Percentiles rank a stretch among this genome's conserved stretches.
Conservation (phyloP, 345 rosid species). For the Erodium maritimum region DNA sequence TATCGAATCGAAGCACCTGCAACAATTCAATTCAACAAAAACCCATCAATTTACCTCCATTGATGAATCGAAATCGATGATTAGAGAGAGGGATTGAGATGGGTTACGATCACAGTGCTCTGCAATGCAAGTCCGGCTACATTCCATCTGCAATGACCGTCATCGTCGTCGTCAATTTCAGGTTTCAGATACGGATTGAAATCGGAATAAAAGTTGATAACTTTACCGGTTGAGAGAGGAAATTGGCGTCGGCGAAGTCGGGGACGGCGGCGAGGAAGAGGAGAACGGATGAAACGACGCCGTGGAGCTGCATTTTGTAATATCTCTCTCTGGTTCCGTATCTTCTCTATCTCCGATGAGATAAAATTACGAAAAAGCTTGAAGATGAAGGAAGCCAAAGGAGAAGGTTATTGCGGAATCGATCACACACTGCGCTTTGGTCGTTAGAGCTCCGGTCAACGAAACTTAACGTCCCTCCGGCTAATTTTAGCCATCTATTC, state of each 20-base stretch:
- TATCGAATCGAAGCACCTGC: conserved; percentile 73
- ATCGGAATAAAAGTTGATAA: neutral
- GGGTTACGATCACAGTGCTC: conserved; percentile 54
- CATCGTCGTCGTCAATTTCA: no score
- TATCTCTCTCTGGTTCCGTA: conserved; percentile 7
- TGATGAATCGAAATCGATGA: neutral
- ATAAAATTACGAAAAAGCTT: neutral
- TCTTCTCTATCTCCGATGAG: neutral
- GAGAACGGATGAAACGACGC: conserved; percentile 20
- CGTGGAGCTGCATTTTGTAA: conserved; percentile 11
- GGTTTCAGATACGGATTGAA: neutral
- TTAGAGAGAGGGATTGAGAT: neutral
- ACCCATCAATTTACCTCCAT: neutral
- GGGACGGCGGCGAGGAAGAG: conserved; percentile 22
- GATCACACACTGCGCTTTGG: neutral
- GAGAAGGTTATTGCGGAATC: neutral
- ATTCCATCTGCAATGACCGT: conserved; percentile 32
- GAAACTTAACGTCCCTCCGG: no score
- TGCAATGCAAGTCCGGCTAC: conserved; percentile 63
- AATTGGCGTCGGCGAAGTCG: conserved; percentile 25
- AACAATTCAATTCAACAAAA: conserved; percentile 3
- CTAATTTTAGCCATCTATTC: no score
- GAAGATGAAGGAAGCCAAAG: neutral
- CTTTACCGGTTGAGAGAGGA: conserved; percentile 3
- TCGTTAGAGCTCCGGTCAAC: neutral